Conservation (phyloP, 2,329 filamentous ascomycete species). For the Aspergillus cejpii region DNA sequence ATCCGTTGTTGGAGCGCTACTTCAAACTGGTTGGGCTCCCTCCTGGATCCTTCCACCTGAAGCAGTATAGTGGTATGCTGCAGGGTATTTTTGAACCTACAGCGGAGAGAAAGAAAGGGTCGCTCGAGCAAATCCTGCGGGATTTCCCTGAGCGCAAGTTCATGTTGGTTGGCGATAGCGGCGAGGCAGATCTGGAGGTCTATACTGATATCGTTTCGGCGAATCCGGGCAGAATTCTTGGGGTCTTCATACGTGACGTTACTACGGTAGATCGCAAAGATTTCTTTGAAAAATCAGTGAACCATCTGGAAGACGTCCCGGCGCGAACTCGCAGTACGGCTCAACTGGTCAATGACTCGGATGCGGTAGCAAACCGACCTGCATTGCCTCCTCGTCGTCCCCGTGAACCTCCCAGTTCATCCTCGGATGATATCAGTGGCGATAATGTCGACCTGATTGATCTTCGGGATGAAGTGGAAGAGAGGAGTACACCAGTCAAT, state of each 20-base stretch:
- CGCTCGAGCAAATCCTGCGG: conserved; percentile 72
- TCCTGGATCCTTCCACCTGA: conserved; percentile 84
- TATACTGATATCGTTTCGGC: conserved; percentile 88
- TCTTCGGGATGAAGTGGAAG: conserved; percentile 31
- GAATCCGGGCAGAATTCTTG: conserved; percentile 75
- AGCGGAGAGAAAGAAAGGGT: conserved; percentile 85
- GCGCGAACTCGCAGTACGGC: conserved; percentile 22
- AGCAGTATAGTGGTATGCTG: conserved; percentile 93
- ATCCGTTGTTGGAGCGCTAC: conserved; percentile 77
- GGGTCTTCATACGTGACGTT: conserved; percentile 90
- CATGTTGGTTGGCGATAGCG: conserved; percentile 87
- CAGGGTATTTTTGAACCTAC: conserved; percentile 98
- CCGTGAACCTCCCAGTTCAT: conserved; percentile 12
- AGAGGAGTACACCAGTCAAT: conserved; percentile 8
- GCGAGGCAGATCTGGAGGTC: conserved; percentile 92
- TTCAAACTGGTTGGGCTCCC: conserved; percentile 76
- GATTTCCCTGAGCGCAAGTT: conserved; percentile 90
- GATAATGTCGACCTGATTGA: conserved; percentile 37
- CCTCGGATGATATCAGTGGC: conserved; percentile 19
- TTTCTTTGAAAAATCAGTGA: conserved; percentile 67
- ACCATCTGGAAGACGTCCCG: conserved; percentile 23
- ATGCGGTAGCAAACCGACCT: conserved; percentile 31
- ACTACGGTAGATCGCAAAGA: conserved; percentile 67
- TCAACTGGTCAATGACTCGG: conserved; percentile 22
- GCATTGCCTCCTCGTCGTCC: conserved; percentile 36